Conservation (phyloP, 2,329 filamentous ascomycete species). For the Paraphaeosphaeria sporulosa region DNA sequence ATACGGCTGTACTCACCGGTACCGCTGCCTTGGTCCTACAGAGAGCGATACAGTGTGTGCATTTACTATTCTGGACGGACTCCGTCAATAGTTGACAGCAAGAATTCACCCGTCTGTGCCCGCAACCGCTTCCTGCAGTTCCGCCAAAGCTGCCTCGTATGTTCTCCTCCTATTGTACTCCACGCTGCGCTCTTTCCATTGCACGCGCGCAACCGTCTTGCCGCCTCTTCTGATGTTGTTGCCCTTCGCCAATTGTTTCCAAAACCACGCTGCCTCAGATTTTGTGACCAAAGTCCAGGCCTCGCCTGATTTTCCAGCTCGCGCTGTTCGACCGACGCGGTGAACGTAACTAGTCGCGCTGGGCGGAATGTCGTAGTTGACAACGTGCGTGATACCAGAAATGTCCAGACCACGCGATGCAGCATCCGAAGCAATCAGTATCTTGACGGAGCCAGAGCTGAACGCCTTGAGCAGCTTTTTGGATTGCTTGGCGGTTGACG, state of each 20-base stretch:
- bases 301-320: slow-evolving; percentile 76
- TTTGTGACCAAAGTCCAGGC: slow-evolving; percentile 89
- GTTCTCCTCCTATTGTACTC: slow-evolving; percentile 49
- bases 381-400: slow-evolving; percentile 77
- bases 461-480: slow-evolving; percentile 74
- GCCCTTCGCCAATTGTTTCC: slow-evolving; percentile 76
- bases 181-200: slow-evolving; percentile 51
- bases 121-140: slow-evolving; percentile 68
- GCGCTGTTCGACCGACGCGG: slow-evolving; percentile 87
- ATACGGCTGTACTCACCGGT: background rate
- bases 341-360: slow-evolving; percentile 87
- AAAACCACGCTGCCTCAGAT: slow-evolving; percentile 89
- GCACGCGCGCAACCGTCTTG: slow-evolving; percentile 55
- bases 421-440: slow-evolving; percentile 92
- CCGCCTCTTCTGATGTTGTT: slow-evolving; percentile 58
- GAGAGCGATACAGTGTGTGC: background rate
- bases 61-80: background rate
- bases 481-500: slow-evolving; percentile 74
- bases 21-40: background rate
- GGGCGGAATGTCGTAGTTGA: slow-evolving; percentile 92
- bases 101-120: slow-evolving; percentile 17
- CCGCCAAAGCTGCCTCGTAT: slow-evolving; percentile 65
- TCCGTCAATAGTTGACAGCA: background rate
- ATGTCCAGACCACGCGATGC: slow-evolving; percentile 90
- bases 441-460: slow-evolving; percentile 66